Percentiles rank a stretch among this genome's conserved stretches.
Conservation (phyloP, 2,329 filamentous ascomycete genomes). For the Penicillium sp. region DNA sequence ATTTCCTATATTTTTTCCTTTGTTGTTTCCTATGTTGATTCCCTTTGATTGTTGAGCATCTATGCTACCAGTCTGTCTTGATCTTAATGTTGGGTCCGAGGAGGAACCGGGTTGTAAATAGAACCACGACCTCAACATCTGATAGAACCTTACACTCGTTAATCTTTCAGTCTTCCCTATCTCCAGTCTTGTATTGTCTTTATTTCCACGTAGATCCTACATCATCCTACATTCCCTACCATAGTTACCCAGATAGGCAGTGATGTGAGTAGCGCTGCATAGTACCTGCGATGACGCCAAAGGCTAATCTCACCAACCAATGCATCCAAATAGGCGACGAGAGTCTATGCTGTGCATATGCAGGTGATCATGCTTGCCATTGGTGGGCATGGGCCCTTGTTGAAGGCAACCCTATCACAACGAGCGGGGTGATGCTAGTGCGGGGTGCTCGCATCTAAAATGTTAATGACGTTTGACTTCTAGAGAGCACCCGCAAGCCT, state of each 20-base stretch:
- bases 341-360: constrained; percentile 7
- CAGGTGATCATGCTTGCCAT: constrained; percentile 11
- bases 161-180: not conserved
- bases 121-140: constrained; percentile 17
- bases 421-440: not conserved
- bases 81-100: constrained; percentile 8
- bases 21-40: constrained; percentile 8
- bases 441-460: not conserved
- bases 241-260: not conserved
- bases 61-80: not conserved
- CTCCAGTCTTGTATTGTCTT: not conserved
- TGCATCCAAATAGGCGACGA: not conserved
- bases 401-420: constrained; percentile 1
- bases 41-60: not conserved
- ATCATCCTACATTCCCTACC: not conserved
- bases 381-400: constrained; percentile 1
- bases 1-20: constrained; percentile 13
- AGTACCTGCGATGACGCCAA: constrained; percentile 6
- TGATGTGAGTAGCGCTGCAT: constrained; percentile 8
- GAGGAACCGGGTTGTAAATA: constrained; percentile 23
- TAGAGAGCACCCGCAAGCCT: too few species aligned
- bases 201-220: constrained; percentile 7
- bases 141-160: constrained; percentile 7
- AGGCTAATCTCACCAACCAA: constrained; percentile 9
- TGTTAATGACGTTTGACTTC: too few species aligned